A percentile compares a stretch with the other conserved stretches of the same genome.
Evolutionary conservation across 305 asterid species (phyloP).

Genomic region (Ajuga reptans): DNA sequence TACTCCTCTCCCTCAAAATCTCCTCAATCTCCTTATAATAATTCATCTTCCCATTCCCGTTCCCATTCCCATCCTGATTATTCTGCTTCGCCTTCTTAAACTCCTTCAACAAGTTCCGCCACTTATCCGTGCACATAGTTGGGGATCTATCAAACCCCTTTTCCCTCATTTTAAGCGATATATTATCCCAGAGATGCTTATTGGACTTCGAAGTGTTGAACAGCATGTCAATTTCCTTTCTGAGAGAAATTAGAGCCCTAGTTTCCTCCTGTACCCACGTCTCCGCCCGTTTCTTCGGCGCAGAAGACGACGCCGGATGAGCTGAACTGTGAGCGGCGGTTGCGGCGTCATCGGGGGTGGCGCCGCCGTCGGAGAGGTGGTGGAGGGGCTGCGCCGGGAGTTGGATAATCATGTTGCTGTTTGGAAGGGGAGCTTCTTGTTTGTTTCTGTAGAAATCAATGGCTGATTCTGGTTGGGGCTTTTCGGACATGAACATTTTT

Average conservation of each 20-base stretch:
- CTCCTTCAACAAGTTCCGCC: constrained; percentile 76
- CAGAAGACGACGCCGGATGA: constrained; percentile 35
- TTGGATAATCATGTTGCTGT: constrained; percentile 29
- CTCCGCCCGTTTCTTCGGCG: constrained; percentile 82
- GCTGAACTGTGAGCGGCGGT: constrained; percentile 29
- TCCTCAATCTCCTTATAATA: constrained; percentile 70
- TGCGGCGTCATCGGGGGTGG: constrained; percentile 25
- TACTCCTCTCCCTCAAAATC: constrained; percentile 58
- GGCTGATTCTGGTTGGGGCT: constrained; percentile 32
- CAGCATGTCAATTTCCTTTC: constrained; percentile 60
- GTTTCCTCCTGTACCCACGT: constrained; percentile 93
- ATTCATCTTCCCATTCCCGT: constrained; percentile 49
- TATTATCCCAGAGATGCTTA: constrained; percentile 87
- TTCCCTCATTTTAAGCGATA: constrained; percentile 79
- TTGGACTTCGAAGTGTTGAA: constrained; percentile 87
- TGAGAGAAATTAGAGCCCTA: constrained; percentile 49
- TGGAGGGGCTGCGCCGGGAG: constrained; percentile 29
- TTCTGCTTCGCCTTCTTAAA: constrained; percentile 57
- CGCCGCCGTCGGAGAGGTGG: constrained; percentile 27
- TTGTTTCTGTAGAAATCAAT: constrained; percentile 33
- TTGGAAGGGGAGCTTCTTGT: constrained; percentile 22
- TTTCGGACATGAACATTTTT: constrained; percentile 39
- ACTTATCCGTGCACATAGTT: constrained; percentile 88
- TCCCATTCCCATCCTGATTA: constrained; percentile 28
- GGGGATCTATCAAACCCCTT: constrained; percentile 93